Conservation (phyloP, 2,329 filamentous ascomycete genomes). For the Xylariales sp. region DNA sequence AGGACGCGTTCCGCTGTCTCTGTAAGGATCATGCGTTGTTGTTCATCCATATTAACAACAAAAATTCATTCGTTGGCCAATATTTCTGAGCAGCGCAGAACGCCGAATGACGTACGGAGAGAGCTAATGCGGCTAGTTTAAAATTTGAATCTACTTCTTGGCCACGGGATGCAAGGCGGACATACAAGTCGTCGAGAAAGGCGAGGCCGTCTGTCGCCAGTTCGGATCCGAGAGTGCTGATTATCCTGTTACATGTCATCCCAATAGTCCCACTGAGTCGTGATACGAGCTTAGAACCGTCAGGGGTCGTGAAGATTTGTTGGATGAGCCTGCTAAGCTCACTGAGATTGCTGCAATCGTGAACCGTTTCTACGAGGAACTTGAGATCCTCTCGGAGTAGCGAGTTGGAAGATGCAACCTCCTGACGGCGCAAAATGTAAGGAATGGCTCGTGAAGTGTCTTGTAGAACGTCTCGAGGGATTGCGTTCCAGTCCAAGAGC, state of each 20-base stretch:
- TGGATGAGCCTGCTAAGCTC: conserved; percentile 20
- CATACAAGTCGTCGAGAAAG: conserved; percentile 36
- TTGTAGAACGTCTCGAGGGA: conserved; percentile 15
- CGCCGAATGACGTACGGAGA: conserved; percentile 18
- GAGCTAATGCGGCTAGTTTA: conserved; percentile 22
- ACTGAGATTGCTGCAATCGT: conserved; percentile 6
- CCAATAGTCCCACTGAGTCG: background rate
- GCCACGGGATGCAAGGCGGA: conserved; percentile 22
- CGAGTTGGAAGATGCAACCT: background rate
- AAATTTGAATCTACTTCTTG: conserved; percentile 21
- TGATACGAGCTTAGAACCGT: conserved; percentile 13
- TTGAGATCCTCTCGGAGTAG: background rate
- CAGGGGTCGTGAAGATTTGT: conserved; percentile 11
- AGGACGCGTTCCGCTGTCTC: too few species aligned
- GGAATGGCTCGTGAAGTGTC: conserved; percentile 12
- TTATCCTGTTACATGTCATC: background rate
- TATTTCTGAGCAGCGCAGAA: conserved; percentile 15
- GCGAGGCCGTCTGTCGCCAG: conserved; percentile 19
- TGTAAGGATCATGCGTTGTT: too few species aligned
- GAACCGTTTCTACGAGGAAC: conserved; percentile 9
- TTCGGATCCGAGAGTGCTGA: background rate
- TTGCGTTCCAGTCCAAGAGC: conserved; percentile 17
- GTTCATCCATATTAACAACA: too few species aligned
- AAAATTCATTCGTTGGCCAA: conserved; percentile 4
- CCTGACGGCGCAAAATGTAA: conserved; percentile 22